These are phyloP conservation scores for Angomonas deanei DNA, from an alignment of 208 protist species.

Conservation along the genomic window DNA sequence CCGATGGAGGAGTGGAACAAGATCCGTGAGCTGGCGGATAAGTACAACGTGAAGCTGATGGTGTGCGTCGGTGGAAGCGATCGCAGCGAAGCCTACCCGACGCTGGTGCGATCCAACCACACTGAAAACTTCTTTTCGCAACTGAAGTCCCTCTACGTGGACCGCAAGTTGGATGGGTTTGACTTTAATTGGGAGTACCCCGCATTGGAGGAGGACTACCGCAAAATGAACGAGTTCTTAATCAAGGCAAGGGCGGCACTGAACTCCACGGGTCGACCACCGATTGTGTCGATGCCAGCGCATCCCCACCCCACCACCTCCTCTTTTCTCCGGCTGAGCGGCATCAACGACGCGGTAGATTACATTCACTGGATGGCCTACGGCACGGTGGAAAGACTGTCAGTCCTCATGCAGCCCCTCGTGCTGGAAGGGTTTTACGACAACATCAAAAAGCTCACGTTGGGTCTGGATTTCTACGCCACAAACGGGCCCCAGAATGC, in stretches of 20 bases:
- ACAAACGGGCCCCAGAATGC: conserved; percentile 24
- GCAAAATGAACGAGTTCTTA: conserved; percentile 21
- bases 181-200: conserved; percentile 84
- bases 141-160: conserved; percentile 23
- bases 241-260: conserved; percentile 24
- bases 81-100: conserved; percentile 44
- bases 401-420: conserved; percentile 31
- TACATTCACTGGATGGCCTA: conserved; percentile 73
- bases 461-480: conserved; percentile 65
- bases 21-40: conserved; percentile 28
- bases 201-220: conserved; percentile 33
- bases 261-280: conserved; percentile 3
- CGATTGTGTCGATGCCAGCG: conserved; percentile 30
- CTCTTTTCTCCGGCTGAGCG: conserved; percentile 15
- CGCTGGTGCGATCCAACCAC: conserved; percentile 11
- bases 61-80: conserved; percentile 59
- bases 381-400: not conserved
- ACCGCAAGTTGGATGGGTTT: conserved; percentile 48
- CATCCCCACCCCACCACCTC: conserved; percentile 28
- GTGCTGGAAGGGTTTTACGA: conserved; percentile 11
- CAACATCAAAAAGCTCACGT: conserved; percentile 35
- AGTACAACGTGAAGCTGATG: conserved; percentile 42
- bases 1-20: conserved; percentile 17
- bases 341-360: conserved; percentile 26
- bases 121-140: conserved; percentile 28